Percentiles rank a stretch among this genome's conserved stretches.
Evolutionary conservation across 2,329 filamentous ascomycete genomes (phyloP).

Genomic region (Penicillium sp.): DNA sequence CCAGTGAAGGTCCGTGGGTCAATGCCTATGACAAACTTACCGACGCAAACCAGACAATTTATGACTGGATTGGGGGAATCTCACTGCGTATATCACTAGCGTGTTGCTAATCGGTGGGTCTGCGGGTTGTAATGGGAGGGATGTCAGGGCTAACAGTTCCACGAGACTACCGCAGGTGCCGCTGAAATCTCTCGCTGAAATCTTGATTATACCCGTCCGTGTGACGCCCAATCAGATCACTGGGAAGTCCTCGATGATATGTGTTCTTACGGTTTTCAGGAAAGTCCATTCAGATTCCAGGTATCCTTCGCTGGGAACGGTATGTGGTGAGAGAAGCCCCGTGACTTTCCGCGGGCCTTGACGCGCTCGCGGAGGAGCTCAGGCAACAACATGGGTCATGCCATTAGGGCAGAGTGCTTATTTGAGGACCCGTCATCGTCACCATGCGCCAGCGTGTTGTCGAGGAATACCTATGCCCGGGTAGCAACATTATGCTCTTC

Average conservation of each 20-base stretch:
- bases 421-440: constrained; percentile 98
- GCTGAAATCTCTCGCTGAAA: no score
- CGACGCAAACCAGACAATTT: constrained; percentile 75
- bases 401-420: constrained; percentile 44
- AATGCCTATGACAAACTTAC: constrained; percentile 91
- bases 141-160: constrained; percentile 42
- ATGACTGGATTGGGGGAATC: constrained; percentile 79
- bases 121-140: background rate
- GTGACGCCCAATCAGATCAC: constrained; percentile 93
- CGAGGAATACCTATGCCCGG: constrained; percentile 82
- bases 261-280: constrained; percentile 83
- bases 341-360: constrained; percentile 65
- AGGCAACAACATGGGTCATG: constrained; percentile 69
- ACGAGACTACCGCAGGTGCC: constrained; percentile 81
- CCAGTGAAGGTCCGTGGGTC: constrained; percentile 91
- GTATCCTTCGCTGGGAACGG: constrained; percentile 92
- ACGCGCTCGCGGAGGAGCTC: constrained; percentile 78
- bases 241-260: constrained; percentile 78
- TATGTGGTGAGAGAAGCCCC: constrained; percentile 92
- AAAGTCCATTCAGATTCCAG: constrained; percentile 82
- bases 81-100: constrained; percentile 48
- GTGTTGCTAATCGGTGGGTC: background rate
- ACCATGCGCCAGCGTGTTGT: constrained; percentile 78
- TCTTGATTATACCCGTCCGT: constrained; percentile 95
- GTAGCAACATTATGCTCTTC: constrained; percentile 78